Base-by-base conservation (phyloP, 768 basidiomycete species). In the Kwoniella heveanensis region DNA sequence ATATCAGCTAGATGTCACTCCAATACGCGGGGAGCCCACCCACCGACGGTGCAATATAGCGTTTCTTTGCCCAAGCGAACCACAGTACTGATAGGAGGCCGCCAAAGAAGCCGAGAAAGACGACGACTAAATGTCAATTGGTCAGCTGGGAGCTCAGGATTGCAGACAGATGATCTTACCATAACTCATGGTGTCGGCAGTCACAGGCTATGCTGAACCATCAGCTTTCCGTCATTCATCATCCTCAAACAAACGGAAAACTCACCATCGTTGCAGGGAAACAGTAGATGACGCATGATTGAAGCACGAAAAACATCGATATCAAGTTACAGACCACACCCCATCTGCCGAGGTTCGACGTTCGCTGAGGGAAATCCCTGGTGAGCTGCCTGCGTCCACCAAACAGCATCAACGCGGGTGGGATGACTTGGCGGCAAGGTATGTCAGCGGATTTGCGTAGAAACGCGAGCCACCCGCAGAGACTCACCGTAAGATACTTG, bases 231-330 rank as follows among this genome's bases (percentile, higher is more conserved):
- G 44, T 27, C n/a, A n/a, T n/a, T n/a, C n/a, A n/a, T n/a, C n/a
- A n/a, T n/a, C n/a, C n/a, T n/a, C n/a, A n/a, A n/a, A n/a, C n/a
- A n/a, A n/a, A n/a, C n/a, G n/a, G n/a, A 54, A 37, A 2, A 64
- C 67, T 56, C 49, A 68, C 67, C 58, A 49, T 47, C 2, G 52
- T 36, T 0, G 67, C 62, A 7, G 67, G 67, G 54, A 68, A 68
- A 39, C 67, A 64, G 30, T 60, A 68, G 13, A 68, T 64, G 10
- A 68, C 58, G 47, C 32, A 49, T 17, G 62, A 25, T 27, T 68
- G 53, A 15, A 68, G 24, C n/a, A 61, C 59, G 37, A 68, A 68
- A 53, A 68, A 68, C 25, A 54, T 27, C 1, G 62, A 51, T 12
- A 68, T 19, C n/a, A 68, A 22, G 50, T 68, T 68, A 29, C 62